These are phyloP conservation scores for Somion occarium DNA, from an alignment of 1,284 basidiomycete genomes.

Conservation along the genomic window DNA sequence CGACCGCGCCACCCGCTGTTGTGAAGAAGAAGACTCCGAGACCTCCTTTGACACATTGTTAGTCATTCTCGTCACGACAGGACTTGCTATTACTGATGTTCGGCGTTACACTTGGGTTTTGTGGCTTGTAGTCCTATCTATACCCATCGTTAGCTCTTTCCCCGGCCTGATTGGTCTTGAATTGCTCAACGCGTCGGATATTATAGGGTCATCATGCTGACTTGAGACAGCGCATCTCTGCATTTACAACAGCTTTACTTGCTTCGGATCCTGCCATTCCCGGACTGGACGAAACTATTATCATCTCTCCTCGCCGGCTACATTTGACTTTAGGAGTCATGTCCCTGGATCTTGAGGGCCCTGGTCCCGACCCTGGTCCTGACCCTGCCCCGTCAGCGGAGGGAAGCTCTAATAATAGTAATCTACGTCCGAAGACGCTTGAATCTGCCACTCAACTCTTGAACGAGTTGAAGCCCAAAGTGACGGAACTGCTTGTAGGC, in stretches of 20 bases:
- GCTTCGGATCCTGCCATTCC: constrained; percentile 32
- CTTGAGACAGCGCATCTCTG: constrained; percentile 35
- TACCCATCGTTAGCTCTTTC: constrained; percentile 18
- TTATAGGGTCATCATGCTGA: constrained; percentile 47
- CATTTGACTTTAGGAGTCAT: constrained; percentile 73
- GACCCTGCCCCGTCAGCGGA: neutral
- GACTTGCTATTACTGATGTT: neutral
- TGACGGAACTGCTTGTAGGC: constrained; percentile 28
- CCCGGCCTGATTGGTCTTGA: neutral
- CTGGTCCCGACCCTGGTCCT: neutral
- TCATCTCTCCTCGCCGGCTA: constrained; percentile 56
- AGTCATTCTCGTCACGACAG: constrained; percentile 6
- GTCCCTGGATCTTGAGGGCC: constrained; percentile 34
- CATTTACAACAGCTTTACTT: constrained; percentile 44
- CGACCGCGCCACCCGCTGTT: neutral
- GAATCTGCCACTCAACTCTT: constrained; percentile 44
- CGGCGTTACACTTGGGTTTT: neutral
- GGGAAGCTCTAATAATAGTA: constrained; percentile 1
- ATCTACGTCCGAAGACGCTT: constrained; percentile 29
- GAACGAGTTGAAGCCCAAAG: constrained; percentile 37
- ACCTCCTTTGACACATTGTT: constrained; percentile 25
- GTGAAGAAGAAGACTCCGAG: constrained; percentile 7
- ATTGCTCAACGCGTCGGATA: neutral
- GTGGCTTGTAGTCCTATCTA: constrained; percentile 17
- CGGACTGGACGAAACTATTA: constrained; percentile 55